Conservation (phyloP, 345 rosid species). For the Diplotaxis tenuifolia region DNA sequence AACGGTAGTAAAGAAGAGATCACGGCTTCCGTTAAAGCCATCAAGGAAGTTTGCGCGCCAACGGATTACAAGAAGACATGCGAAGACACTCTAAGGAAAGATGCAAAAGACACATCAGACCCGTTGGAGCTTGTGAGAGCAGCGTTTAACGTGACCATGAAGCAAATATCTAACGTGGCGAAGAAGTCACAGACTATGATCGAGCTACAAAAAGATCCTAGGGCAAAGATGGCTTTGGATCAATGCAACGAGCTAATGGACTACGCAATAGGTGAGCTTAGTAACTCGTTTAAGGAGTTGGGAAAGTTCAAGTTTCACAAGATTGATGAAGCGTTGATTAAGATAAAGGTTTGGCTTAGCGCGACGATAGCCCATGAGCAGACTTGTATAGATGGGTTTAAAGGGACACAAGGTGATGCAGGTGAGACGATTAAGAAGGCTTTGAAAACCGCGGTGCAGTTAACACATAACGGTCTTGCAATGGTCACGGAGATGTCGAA, state of each 20-base stretch:
- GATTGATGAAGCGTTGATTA: conserved; percentile 37
- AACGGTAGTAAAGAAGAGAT: neutral
- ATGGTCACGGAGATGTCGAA: conserved; percentile 50
- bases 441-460: conserved; percentile 48
- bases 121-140: conserved; percentile 55
- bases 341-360: conserved; percentile 67
- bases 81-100: conserved; percentile 40
- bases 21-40: conserved; percentile 55
- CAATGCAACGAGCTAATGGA: conserved; percentile 64
- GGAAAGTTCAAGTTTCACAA: conserved; percentile 37
- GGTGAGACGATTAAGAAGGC: conserved; percentile 53
- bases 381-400: conserved; percentile 77
- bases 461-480: conserved; percentile 66
- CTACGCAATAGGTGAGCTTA: conserved; percentile 51
- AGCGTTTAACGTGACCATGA: conserved; percentile 49
- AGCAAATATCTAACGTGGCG: conserved; percentile 41
- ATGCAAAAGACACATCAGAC: conserved; percentile 48
- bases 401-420: conserved; percentile 44
- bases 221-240: conserved; percentile 47
- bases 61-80: conserved; percentile 57
- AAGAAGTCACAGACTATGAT: conserved; percentile 46
- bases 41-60: conserved; percentile 59
- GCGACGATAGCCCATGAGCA: conserved; percentile 67
- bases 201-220: conserved; percentile 53
- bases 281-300: conserved; percentile 40